These are phyloP conservation scores for Pseudozyma thailandica DNA, from an alignment of 1,284 basidiomycete species.

Conservation along the genomic window DNA sequence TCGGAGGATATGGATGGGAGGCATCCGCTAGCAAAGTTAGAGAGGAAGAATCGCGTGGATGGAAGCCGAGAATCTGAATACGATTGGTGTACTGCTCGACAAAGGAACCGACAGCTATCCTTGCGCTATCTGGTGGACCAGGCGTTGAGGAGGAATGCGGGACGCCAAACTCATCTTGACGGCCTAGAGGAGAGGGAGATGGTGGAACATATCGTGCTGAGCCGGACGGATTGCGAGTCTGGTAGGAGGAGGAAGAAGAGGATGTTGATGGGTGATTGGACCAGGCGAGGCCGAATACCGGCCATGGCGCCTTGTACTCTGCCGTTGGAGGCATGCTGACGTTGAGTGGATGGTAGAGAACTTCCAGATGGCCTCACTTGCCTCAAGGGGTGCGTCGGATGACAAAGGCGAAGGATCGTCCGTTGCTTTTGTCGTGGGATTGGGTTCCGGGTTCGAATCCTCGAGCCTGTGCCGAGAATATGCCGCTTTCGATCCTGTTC, in stretches of 20 bases:
- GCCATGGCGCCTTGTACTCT: conserved; percentile 53
- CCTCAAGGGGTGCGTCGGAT: too few relatives aligned
- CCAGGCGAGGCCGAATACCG: conserved; percentile 62
- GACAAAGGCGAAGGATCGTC: too few relatives aligned
- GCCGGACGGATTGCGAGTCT: conserved; percentile 41
- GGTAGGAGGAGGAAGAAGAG: conserved; percentile 39
- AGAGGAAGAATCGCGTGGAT: conserved; percentile 36
- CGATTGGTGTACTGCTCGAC: conserved; percentile 65
- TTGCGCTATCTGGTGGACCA: conserved; percentile 47
- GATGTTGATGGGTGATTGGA: conserved; percentile 52
- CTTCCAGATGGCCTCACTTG: background rate
- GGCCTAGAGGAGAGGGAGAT: conserved; percentile 46
- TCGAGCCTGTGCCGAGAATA: background rate
- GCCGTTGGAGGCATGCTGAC: conserved; percentile 37
- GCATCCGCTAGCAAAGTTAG: conserved; percentile 61
- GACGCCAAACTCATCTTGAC: conserved; percentile 30
- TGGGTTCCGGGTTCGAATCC: too few relatives aligned
- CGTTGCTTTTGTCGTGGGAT: too few relatives aligned
- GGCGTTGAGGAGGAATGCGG: conserved; percentile 29
- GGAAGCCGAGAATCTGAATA: conserved; percentile 64
- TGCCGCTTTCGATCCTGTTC: too few relatives aligned
- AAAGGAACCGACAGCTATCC: conserved; percentile 65
- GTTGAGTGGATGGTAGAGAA: background rate
- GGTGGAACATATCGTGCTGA: conserved; percentile 42
- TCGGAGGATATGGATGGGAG: conserved; percentile 66